These are phyloP conservation scores for Pachysandra terminalis DNA, from an alignment of 164 flowering plant genomes.

Conservation along the genomic window DNA sequence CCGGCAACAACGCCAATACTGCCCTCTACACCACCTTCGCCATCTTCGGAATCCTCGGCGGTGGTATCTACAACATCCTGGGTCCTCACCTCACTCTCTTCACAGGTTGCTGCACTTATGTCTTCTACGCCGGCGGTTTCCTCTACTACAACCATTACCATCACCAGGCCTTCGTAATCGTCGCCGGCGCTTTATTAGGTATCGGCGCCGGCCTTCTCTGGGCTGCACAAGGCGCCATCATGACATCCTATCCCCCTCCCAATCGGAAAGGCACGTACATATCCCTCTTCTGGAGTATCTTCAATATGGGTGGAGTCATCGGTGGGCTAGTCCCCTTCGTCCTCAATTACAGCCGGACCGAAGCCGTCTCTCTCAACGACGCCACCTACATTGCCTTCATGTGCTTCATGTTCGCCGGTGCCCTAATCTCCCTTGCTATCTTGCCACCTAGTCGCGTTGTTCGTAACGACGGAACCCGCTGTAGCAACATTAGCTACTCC, in stretches of 20 bases:
- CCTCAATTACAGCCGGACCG: slow-evolving; percentile 53
- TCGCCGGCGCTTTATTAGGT: slow-evolving; percentile 79
- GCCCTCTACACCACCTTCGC: slow-evolving; percentile 91
- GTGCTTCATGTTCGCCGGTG: slow-evolving; percentile 71
- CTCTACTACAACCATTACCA: slow-evolving; percentile 75
- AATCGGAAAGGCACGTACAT: slow-evolving; percentile 73
- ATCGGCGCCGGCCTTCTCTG: slow-evolving; percentile 90
- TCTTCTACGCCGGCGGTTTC: slow-evolving; percentile 78
- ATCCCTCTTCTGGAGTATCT: slow-evolving; percentile 82
- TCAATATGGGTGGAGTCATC: slow-evolving; percentile 92
- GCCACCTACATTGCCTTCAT: slow-evolving; percentile 86
- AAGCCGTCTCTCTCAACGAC: slow-evolving; percentile 70
- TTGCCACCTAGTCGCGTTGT: slow-evolving; percentile 60
- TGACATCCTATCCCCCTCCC: slow-evolving; percentile 85
- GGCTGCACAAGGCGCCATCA: slow-evolving; percentile 92
- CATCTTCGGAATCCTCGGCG: slow-evolving; percentile 79
- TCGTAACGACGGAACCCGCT: slow-evolving; percentile 67
- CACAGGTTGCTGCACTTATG: slow-evolving; percentile 72
- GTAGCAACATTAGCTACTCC: slow-evolving; percentile 64
- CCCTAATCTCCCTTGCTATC: slow-evolving; percentile 58
- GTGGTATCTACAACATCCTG: slow-evolving; percentile 78
- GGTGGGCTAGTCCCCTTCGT: slow-evolving; percentile 88
- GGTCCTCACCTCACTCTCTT: slow-evolving; percentile 74
- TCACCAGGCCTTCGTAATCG: slow-evolving; percentile 59
- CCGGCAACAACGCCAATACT: slow-evolving; percentile 88